Evolutionary conservation across 305 asterid species (phyloP).

Genomic region (Plantago coronopus): DNA sequence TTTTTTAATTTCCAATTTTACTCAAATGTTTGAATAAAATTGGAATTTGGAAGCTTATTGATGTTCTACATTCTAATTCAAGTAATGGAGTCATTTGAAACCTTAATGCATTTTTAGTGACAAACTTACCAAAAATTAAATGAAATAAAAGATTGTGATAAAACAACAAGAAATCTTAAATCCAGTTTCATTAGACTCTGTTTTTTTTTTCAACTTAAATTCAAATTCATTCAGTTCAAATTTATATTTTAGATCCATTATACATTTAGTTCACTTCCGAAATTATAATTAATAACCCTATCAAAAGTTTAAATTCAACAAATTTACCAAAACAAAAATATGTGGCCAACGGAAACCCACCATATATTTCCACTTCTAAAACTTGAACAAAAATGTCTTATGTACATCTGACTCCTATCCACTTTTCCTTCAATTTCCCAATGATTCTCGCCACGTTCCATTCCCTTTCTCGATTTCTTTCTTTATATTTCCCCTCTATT

Average conservation of each 20-base stretch:
- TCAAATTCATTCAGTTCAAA: too few species aligned
- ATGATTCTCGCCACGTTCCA: constrained; percentile 9
- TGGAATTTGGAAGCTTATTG: not conserved
- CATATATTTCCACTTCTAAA: not conserved
- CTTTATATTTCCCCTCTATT: too few species aligned
- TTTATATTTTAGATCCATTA: too few species aligned
- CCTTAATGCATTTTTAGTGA: not conserved
- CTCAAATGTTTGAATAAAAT: too few species aligned
- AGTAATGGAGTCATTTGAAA: not conserved
- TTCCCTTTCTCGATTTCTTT: constrained; percentile 2
- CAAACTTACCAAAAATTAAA: not conserved
- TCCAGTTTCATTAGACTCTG: not conserved
- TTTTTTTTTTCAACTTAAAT: too few species aligned
- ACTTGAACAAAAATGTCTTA: not conserved
- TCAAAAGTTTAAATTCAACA: not conserved
- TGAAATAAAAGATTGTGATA: too few species aligned
- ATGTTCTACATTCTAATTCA: not conserved
- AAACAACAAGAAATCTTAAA: too few species aligned
- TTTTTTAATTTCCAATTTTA: too few species aligned
- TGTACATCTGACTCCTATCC: not conserved
- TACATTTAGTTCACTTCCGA: too few species aligned
- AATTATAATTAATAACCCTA: too few species aligned
- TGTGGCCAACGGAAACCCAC: not conserved
- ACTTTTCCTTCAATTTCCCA: not conserved
- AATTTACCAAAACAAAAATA: not conserved